Evolutionary conservation across 2,329 filamentous ascomycete genomes (phyloP).

Genomic region (Lecanicillium sp.): DNA sequence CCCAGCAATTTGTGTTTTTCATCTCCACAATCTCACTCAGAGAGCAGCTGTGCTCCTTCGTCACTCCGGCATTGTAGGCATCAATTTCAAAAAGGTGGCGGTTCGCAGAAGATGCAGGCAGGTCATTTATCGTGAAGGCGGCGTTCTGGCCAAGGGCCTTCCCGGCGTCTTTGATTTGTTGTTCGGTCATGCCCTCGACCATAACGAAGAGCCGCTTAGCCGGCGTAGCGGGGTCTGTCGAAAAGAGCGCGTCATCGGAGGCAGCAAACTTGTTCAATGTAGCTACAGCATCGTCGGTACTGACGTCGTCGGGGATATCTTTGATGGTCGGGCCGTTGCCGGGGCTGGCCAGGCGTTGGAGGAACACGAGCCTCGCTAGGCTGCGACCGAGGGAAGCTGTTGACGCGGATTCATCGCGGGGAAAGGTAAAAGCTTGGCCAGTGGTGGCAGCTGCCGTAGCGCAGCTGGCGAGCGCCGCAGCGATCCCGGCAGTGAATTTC

Average conservation of each 20-base stretch:
- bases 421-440: constrained; percentile 51
- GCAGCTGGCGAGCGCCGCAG: constrained; percentile 33
- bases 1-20: constrained; percentile 40
- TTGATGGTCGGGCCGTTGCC: constrained; percentile 43
- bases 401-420: constrained; percentile 24
- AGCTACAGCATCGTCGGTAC: constrained; percentile 43
- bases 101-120: constrained; percentile 38
- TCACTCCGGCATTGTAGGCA: constrained; percentile 33
- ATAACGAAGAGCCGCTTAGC: constrained; percentile 54
- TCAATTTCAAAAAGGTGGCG: constrained; percentile 37
- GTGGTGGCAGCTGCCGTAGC: constrained; percentile 33
- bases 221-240: constrained; percentile 21
- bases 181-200: constrained; percentile 48
- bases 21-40: constrained; percentile 37
- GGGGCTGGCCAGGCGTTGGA: constrained; percentile 47
- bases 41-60: constrained; percentile 31
- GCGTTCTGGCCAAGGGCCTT: constrained; percentile 30
- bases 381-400: constrained; percentile 43
- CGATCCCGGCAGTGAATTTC: constrained; percentile 37
- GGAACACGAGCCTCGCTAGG: constrained; percentile 52
- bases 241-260: constrained; percentile 44
- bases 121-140: constrained; percentile 44
- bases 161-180: constrained; percentile 40
- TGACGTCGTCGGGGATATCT: constrained; percentile 36
- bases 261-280: constrained; percentile 57